Evolutionary conservation across 1,284 basidiomycete genomes (phyloP).

Genomic region (Macrocystidia cucumis): DNA sequence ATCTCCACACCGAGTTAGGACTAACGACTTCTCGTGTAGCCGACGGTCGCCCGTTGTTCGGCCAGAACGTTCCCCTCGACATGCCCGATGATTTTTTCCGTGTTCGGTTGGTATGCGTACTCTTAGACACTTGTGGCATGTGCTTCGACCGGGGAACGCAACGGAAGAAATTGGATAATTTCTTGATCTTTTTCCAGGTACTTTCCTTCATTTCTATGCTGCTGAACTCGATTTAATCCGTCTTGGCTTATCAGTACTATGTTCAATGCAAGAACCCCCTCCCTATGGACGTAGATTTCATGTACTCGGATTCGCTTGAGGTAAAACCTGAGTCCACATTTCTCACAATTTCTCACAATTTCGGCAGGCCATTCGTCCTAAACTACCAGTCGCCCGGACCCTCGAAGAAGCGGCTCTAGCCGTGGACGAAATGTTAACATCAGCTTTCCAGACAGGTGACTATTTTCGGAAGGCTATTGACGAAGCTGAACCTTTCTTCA

Average conservation of each 20-base stretch:
- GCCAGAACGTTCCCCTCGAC: slow-evolving; percentile 72
- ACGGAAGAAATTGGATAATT: slow-evolving; percentile 88
- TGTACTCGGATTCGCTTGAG: slow-evolving; percentile 91
- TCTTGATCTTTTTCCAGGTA: slow-evolving; percentile 91
- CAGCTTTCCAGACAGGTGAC: slow-evolving; percentile 39
- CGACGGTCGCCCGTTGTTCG: slow-evolving; percentile 85
- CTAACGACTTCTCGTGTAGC: slow-evolving; percentile 34
- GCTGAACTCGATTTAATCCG: slow-evolving; percentile 2
- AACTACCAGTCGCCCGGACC: slow-evolving; percentile 58
- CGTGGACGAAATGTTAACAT: slow-evolving; percentile 84
- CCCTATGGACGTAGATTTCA: slow-evolving; percentile 97
- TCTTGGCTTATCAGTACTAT: slow-evolving; percentile 58
- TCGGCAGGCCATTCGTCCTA: slow-evolving; percentile 74
- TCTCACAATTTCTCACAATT: neutral
- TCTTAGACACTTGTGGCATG: slow-evolving; percentile 95
- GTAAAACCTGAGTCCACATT: slow-evolving; percentile 27
- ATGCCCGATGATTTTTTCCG: slow-evolving; percentile 97
- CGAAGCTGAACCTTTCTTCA: neutral
- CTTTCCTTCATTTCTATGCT: slow-evolving; percentile 9
- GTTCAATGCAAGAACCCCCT: slow-evolving; percentile 80
- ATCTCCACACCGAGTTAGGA: slow-evolving; percentile 2
- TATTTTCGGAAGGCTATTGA: neutral
- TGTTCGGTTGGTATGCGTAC: slow-evolving; percentile 82
- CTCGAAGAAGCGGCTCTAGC: slow-evolving; percentile 81
- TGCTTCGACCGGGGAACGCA: slow-evolving; percentile 93